A percentile compares a stretch with the other conserved stretches of the same genome.
Evolutionary conservation across 108 stramenopile genomes (phyloP).

Genomic region (Cylindrotheca fusiformis): DNA sequence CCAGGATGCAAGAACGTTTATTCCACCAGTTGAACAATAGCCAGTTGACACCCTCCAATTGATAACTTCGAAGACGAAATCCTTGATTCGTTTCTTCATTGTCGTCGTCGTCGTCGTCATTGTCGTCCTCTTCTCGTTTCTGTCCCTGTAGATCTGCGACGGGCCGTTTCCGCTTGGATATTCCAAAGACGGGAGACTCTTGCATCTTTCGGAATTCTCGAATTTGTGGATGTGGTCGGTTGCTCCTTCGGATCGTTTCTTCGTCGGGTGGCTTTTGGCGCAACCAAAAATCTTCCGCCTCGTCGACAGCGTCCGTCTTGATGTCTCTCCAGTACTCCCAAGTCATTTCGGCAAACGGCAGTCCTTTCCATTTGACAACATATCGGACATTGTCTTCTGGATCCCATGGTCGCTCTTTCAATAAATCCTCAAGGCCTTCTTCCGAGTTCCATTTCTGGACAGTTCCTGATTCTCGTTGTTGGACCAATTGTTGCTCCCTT

Average conservation of each 20-base stretch:
- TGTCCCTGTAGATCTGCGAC: slow-evolving; percentile 34
- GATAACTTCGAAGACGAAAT: slow-evolving; percentile 89
- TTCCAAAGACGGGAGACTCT: slow-evolving; percentile 73
- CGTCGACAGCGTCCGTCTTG: slow-evolving; percentile 75
- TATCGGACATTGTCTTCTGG: slow-evolving; percentile 88
- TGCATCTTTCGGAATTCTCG: slow-evolving; percentile 71
- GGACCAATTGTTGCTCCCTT: slow-evolving; percentile 40
- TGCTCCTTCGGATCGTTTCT: slow-evolving; percentile 33
- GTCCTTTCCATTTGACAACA: slow-evolving; percentile 83
- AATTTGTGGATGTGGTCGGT: slow-evolving; percentile 64
- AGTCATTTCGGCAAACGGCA: slow-evolving; percentile 77
- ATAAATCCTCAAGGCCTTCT: slow-evolving; percentile 16
- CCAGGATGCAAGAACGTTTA: slow-evolving; percentile 90
- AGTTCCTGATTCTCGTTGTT: slow-evolving; percentile 18
- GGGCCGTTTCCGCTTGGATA: slow-evolving; percentile 51
- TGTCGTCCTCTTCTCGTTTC: slow-evolving; percentile 16
- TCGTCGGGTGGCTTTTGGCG: slow-evolving; percentile 68
- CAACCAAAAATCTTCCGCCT: slow-evolving; percentile 81
- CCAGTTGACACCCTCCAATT: slow-evolving; percentile 97
- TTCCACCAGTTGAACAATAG: slow-evolving; percentile 94
- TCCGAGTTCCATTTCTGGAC: slow-evolving; percentile 15
- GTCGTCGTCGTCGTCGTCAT: slow-evolving; percentile 42
- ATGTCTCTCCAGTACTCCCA: slow-evolving; percentile 91
- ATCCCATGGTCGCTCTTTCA: slow-evolving; percentile 66
- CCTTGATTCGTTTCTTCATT: slow-evolving; percentile 33